Conservation (phyloP, 768 basidiomycete genomes). For the Lactifluus pinguis region DNA sequence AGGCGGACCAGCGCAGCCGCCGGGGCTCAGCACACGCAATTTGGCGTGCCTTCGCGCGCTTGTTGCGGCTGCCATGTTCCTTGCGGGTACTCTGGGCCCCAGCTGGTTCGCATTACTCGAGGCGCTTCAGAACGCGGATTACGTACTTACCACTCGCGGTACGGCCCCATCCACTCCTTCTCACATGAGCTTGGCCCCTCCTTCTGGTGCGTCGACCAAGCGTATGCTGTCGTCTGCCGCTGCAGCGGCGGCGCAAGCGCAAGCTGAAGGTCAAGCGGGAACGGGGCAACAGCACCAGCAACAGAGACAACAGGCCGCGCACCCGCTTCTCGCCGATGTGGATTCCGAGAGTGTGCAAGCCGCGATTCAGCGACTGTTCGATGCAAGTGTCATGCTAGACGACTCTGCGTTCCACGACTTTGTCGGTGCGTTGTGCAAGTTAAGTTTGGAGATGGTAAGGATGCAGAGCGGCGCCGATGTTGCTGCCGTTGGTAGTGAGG, state of each 20-base stretch:
- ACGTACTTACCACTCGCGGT: conserved; percentile 67
- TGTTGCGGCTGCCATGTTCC: conserved; percentile 64
- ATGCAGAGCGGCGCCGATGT: conserved; percentile 50
- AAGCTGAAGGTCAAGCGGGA: background rate
- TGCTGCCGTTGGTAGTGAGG: background rate
- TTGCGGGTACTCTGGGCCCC: conserved; percentile 78
- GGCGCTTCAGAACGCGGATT: conserved; percentile 89
- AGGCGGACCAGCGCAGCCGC: conserved; percentile 36
- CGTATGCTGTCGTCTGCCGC: background rate
- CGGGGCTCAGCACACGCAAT: conserved; percentile 82
- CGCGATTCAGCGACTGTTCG: conserved; percentile 78
- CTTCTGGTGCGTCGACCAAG: conserved; percentile 11
- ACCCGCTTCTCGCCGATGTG: conserved; percentile 61
- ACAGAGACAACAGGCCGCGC: conserved; percentile 21
- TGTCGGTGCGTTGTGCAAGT: conserved; percentile 62
- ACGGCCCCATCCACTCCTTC: conserved; percentile 9
- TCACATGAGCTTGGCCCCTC: background rate
- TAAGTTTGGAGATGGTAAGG: conserved; percentile 90
- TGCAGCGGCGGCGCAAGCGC: no score
- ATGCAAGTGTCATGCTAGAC: conserved; percentile 75
- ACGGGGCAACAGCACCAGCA: background rate
- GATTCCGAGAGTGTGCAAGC: conserved; percentile 66
- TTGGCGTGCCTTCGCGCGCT: conserved; percentile 83
- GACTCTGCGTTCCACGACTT: conserved; percentile 79
- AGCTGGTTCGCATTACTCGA: conserved; percentile 92